These are phyloP conservation scores for Fusarium vanettenii DNA, from an alignment of 2,329 filamentous ascomycete species.

Conservation along the genomic window DNA sequence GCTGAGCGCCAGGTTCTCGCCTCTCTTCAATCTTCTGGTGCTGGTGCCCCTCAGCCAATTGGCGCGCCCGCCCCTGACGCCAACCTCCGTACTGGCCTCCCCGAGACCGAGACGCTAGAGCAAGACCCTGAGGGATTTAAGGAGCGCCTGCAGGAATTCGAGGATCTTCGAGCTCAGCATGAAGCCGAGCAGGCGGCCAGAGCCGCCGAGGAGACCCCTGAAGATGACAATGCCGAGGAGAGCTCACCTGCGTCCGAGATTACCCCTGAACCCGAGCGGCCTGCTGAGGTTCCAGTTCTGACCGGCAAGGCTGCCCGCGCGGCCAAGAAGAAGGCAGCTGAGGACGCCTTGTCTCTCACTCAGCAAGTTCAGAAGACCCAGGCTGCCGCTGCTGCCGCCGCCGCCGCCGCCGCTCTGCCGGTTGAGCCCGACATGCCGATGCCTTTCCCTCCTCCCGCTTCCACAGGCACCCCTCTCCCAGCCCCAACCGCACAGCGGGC, in stretches of 20 bases:
- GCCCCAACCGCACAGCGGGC: slow-evolving; percentile 90
- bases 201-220: slow-evolving; percentile 45
- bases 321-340: slow-evolving; percentile 49
- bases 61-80: slow-evolving; percentile 48
- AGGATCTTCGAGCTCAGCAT: slow-evolving; percentile 79
- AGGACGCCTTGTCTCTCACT: slow-evolving; percentile 73
- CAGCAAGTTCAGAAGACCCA: slow-evolving; percentile 86
- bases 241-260: slow-evolving; percentile 13
- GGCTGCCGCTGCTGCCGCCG: slow-evolving; percentile 53
- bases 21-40: slow-evolving; percentile 43
- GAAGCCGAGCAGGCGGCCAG: slow-evolving; percentile 64
- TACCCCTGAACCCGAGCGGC: slow-evolving; percentile 25
- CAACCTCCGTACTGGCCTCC: slow-evolving; percentile 59
- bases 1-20: slow-evolving; percentile 66
- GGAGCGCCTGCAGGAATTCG: slow-evolving; percentile 85
- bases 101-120: slow-evolving; percentile 61
- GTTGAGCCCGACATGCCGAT: slow-evolving; percentile 75
- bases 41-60: slow-evolving; percentile 52
- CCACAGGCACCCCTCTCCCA: slow-evolving; percentile 83
- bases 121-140: slow-evolving; percentile 70
- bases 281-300: slow-evolving; percentile 20
- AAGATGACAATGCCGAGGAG: slow-evolving; percentile 48
- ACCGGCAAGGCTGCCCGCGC: slow-evolving; percentile 42
- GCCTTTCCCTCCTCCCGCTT: slow-evolving; percentile 72
- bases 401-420: slow-evolving; percentile 57